Percentiles rank a stretch among this genome's conserved stretches.
Evolutionary conservation across 345 rosid genomes (phyloP).

Genomic region (Camelina hispida): DNA sequence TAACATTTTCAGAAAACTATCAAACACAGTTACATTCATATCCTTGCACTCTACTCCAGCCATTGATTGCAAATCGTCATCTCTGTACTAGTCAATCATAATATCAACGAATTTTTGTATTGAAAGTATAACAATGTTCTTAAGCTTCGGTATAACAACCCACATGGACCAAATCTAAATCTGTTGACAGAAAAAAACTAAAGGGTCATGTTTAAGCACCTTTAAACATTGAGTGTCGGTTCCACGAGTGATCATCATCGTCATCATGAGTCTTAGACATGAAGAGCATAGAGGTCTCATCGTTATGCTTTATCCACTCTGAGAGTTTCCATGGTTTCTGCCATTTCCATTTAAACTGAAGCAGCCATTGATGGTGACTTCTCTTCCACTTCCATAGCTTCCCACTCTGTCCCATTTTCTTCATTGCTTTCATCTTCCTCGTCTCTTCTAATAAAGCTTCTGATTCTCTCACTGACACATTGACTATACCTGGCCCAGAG

Average conservation of each 20-base stretch:
- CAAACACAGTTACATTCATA: no score
- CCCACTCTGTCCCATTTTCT: slow-evolving; percentile 63
- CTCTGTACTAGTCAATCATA: not conserved
- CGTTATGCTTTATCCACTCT: slow-evolving; percentile 79
- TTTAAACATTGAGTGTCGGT: slow-evolving; percentile 11
- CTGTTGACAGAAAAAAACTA: slow-evolving; percentile 16
- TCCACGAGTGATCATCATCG: slow-evolving; percentile 36
- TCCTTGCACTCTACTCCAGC: no score
- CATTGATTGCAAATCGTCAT: no score
- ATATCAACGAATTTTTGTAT: not conserved
- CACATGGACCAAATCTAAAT: slow-evolving; percentile 9
- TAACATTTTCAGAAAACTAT: no score
- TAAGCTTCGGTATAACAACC: not conserved
- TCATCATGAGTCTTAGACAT: slow-evolving; percentile 51
- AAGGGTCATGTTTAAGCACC: slow-evolving; percentile 21
- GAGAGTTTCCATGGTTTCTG: slow-evolving; percentile 93
- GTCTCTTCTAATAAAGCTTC: slow-evolving; percentile 60
- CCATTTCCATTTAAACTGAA: slow-evolving; percentile 93
- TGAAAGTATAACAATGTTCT: not conserved
- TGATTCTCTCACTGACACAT: slow-evolving; percentile 57
- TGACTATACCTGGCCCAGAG: slow-evolving; percentile 56
- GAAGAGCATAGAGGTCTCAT: slow-evolving; percentile 60
- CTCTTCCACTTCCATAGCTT: slow-evolving; percentile 93
- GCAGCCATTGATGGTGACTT: slow-evolving; percentile 87
- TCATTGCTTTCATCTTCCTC: slow-evolving; percentile 62